Conservation (phyloP, 257 asterid species). For the Echites panduratus region DNA sequence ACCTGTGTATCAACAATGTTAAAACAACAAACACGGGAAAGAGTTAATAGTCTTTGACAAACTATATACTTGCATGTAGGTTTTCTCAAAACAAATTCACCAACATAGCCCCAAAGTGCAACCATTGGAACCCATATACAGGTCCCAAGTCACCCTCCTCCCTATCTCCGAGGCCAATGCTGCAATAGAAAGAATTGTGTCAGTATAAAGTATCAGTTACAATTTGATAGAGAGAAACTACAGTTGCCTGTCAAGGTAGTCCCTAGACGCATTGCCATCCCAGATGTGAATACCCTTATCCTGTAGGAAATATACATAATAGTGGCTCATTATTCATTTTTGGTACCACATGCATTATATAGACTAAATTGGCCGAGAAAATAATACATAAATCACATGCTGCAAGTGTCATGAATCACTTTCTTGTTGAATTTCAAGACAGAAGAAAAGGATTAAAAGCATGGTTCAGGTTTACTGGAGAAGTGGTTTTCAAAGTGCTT, state of each 20-base stretch:
- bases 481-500: background rate
- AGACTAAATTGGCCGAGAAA: background rate
- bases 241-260: constrained; percentile 40
- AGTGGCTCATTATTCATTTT: constrained; percentile 5
- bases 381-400: background rate
- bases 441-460: background rate
- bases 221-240: background rate
- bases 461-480: background rate
- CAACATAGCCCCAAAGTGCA: constrained; percentile 43
- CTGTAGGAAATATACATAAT: constrained; percentile 28
- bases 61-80: constrained; percentile 6
- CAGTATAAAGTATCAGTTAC: background rate
- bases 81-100: constrained; percentile 11
- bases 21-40: constrained; percentile 1
- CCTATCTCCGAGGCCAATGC: constrained; percentile 40
- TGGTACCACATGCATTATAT: background rate
- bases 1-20: constrained; percentile 22
- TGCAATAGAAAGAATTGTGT: constrained; percentile 17
- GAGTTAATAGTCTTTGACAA: background rate
- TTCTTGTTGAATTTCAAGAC: background rate
- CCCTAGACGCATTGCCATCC: constrained; percentile 53
- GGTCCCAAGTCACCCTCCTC: constrained; percentile 53
- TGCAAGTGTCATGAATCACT: too few species aligned
- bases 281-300: constrained; percentile 45
- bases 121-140: constrained; percentile 47